Base-by-base conservation (phyloP, 2,329 filamentous ascomycete species). In the Scopulariopsis brevicaulis region DNA sequence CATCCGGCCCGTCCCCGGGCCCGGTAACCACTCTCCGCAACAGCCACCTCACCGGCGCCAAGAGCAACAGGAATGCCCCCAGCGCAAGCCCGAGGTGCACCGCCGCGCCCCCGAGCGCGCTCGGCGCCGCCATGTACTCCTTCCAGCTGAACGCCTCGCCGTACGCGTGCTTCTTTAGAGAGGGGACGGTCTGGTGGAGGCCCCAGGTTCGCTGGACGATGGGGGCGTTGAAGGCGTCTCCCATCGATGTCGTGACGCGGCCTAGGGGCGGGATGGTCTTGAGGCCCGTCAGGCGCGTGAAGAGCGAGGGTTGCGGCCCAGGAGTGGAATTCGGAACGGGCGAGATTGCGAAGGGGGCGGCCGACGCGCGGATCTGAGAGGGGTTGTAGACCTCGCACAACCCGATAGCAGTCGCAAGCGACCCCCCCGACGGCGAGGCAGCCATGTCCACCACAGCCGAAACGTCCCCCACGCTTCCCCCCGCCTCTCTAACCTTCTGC, bases 161-260 rank as follows among this genome's bases (percentile, higher is more conserved):
- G 63, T 87, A 87, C 48, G 73, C 74, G 4, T 25, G 50, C 22
- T 71, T 69, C 59, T 70, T 68, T 37, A 72, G 74, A 34, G 66
- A 73, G 8, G 77, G 73, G 2, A 73, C 71, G 58, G 72, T 67
- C n/a, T 73, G 69, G 11, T 81, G 68, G 1, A 87, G 70, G 18
- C 84, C 84, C 84, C 84, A 87, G 10, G 79, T 79, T 51, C 84
- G 76, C 61, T 85, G 77, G 6, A 87, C 78, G 20, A 81, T 71
- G 15, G 80, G 73, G 4, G 71, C 68, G 63, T 87, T 81, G 1
- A 79, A 77, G 11, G 68, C 65, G 7, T 67, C 74, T 24, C 77
- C 73, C 1, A 81, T 48, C 12, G 77, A 83, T 0, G 78, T 79
- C 0, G 82, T 80, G 53, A 83, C 69, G 20, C 78, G 71, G 15